Evolutionary conservation across 2,329 filamentous ascomycete species (phyloP), one percentile per base, ranked within the genome.

Genomic region (Reticulascus tulasneorum): DNA sequence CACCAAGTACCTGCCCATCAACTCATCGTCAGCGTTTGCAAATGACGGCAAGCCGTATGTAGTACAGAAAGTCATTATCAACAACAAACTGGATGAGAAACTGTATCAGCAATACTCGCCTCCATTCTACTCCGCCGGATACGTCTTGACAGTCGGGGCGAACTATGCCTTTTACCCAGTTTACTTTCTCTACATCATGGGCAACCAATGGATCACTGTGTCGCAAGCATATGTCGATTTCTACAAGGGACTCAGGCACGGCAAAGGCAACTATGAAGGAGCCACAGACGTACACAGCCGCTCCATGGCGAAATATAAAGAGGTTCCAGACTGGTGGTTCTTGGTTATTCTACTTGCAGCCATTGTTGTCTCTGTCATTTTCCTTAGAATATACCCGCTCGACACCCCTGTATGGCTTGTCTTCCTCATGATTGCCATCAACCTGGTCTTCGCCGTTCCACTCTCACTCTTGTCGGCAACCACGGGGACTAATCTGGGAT

Each of bases 291-390:
- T 66, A 1, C 64, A 71, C 24, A 65, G 51, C 3, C 51, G 62
- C 0, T 49, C 67, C 2, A 71, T 73, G 67, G 46, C 54, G 5
- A 54, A 51, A 3, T 72, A 71, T 40, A 51, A 54, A 0, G 69
- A 71, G 29, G 66, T 71, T 1, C 68, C 69, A 1, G 67, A 71
- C 37, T 73, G 67, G 67, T 73, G 66, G 69, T 69, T 67, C 46
- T 45, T 68, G 6, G 21, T 59, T 22, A 64, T 69, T 26, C 53
- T 67, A 5, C 40, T 54, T 15, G 42, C 23, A 26, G 52, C 58
- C 34, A 52, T 63, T 36, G 47, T 60, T 17, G 53, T 62, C 15
- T 53, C 57, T 6, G 49, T 60, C 25, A 42, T 62, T 33, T 49
- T 56, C 29, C 47, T 62, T 3, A 46, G 37, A 5, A 39, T 52